Percentiles rank a stretch among this genome's conserved stretches.
phyloP scores from a whole-genome alignment of 306 rosid species.

The Sechiopsis laciniata region DNA sequence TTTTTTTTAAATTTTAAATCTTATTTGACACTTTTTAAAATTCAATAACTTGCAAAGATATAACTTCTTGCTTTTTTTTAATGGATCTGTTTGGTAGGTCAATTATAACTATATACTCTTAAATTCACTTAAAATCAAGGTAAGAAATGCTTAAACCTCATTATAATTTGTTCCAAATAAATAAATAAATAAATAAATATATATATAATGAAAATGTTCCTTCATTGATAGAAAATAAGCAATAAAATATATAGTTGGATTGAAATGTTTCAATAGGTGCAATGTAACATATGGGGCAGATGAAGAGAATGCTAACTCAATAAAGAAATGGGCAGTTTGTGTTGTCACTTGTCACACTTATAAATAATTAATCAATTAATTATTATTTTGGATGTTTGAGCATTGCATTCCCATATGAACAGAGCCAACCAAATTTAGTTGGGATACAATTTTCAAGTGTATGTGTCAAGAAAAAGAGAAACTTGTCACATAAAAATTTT shows the following conservation, averaged over 20 bases:
- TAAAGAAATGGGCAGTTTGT: not conserved
- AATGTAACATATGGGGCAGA: conserved; percentile 4
- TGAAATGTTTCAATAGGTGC: not conserved
- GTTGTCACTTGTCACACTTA: not conserved
- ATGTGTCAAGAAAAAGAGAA: not conserved
- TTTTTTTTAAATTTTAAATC: too few relatives aligned
- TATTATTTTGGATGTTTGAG: not conserved
- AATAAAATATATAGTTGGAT: conserved; percentile 1
- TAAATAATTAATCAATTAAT: not conserved
- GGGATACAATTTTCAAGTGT: not conserved
- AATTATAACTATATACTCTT: too few relatives aligned
- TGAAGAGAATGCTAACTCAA: conserved; percentile 14
- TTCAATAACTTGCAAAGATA: too few relatives aligned
- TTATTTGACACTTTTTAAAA: too few relatives aligned
- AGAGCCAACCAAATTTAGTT: not conserved
- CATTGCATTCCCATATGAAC: not conserved
- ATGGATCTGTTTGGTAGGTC: not conserved
- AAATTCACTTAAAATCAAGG: too few relatives aligned
- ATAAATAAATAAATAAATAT: too few relatives aligned
- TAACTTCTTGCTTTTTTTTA: too few relatives aligned
- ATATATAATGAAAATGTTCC: too few relatives aligned
- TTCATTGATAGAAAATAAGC: not conserved
- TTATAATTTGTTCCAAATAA: too few relatives aligned
- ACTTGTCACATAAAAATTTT: conserved; percentile 1
- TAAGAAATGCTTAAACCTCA: not conserved